phyloP scores from a whole-genome alignment of 306 rosid genomes.

The Prunus davidiana region DNA sequence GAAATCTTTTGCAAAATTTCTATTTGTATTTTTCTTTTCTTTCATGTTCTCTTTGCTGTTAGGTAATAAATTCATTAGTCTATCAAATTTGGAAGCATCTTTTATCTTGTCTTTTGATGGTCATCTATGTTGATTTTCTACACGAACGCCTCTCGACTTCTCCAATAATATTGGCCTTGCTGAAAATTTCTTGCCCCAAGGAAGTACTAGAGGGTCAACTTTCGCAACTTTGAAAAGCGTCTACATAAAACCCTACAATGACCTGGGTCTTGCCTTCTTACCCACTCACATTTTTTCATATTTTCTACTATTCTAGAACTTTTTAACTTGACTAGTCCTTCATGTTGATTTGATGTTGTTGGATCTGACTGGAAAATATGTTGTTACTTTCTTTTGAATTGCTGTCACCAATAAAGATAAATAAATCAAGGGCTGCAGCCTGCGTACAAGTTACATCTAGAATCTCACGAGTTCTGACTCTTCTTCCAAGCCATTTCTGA shows the following conservation, averaged over 20 bases:
- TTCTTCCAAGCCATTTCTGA: not conserved
- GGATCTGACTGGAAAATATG: not conserved
- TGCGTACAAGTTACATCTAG: not conserved
- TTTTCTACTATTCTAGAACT: not conserved
- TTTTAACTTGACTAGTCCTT: not conserved
- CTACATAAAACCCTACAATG: not conserved
- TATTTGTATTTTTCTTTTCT: not conserved
- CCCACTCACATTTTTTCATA: not conserved
- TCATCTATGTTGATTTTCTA: slow-evolving; percentile 1
- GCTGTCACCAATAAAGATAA: not conserved
- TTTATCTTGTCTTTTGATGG: not conserved
- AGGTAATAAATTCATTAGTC: not conserved
- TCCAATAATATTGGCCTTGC: not conserved
- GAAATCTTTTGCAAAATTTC: slow-evolving; percentile 18
- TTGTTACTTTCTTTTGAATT: not conserved
- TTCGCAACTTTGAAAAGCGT: not conserved
- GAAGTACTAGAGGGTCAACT: not conserved
- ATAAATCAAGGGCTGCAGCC: not conserved
- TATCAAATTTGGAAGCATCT: not conserved
- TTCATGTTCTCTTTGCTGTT: not conserved
- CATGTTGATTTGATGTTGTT: not conserved
- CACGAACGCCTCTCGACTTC: not conserved
- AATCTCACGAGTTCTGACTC: not conserved
- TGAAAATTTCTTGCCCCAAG: not conserved
- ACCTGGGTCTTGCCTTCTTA: not conserved